A percentile compares a stretch with the other conserved stretches of the same genome.
Conservation (phyloP, 1,284 basidiomycete genomes). For the Gomphus bonarii region DNA sequence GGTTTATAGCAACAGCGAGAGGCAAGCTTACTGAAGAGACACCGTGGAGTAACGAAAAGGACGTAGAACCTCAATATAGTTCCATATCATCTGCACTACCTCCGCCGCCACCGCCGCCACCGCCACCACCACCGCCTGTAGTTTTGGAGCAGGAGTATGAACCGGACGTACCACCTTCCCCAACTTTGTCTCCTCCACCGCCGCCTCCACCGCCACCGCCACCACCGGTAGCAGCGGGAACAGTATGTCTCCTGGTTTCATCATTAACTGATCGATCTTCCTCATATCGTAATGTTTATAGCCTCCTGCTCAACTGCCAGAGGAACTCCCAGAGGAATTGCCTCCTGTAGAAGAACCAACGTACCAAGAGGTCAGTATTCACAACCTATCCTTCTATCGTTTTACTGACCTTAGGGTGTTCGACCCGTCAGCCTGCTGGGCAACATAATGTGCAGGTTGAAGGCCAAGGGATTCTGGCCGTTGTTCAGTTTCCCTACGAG, state of each 20-base stretch:
- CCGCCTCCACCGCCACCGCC: constrained; percentile 21
- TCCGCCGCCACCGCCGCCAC: constrained; percentile 21
- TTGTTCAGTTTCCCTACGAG: constrained; percentile 73
- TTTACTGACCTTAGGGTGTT: not conserved
- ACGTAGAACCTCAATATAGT: constrained; percentile 14
- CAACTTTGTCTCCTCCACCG: constrained; percentile 16
- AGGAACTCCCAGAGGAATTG: constrained; percentile 12
- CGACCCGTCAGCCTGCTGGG: constrained; percentile 17
- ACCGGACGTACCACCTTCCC: not conserved
- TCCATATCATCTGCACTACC: constrained; percentile 21
- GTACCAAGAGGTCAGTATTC: not conserved
- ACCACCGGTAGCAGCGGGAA: constrained; percentile 21
- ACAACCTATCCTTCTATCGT: not conserved
- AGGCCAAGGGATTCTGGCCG: constrained; percentile 40
- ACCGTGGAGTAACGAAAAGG: constrained; percentile 11
- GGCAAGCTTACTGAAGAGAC: constrained; percentile 19
- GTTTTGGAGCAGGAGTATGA: constrained; percentile 12
- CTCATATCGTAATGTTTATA: constrained; percentile 10
- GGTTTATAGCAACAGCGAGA: constrained; percentile 24
- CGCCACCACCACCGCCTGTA: constrained; percentile 24
- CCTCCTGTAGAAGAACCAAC: constrained; percentile 27
- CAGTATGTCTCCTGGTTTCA: not conserved
- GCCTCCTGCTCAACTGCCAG: constrained; percentile 23
- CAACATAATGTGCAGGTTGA: constrained; percentile 15
- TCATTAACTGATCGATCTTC: constrained; percentile 13